A percentile compares a stretch with the other conserved stretches of the same genome.
These are phyloP conservation scores for Graphilbum ipis-grandicollis DNA, from an alignment of 2,329 filamentous ascomycete genomes.

Conservation along the genomic window DNA sequence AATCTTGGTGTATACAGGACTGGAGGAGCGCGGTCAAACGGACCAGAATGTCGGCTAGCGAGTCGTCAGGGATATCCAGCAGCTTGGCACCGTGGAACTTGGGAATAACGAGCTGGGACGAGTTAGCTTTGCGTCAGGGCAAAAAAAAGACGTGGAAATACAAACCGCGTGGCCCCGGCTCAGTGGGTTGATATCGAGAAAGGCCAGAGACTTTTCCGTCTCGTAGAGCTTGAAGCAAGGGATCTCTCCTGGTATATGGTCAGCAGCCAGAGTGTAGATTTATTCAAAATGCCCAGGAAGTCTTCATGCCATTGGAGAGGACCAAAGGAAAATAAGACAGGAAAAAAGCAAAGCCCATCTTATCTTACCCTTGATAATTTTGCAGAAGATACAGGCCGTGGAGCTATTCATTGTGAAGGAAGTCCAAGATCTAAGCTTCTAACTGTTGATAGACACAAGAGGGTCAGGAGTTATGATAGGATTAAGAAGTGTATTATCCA, in stretches of 20 bases:
- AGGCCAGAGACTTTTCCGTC: slow-evolving; percentile 81
- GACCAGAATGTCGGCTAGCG: slow-evolving; percentile 67
- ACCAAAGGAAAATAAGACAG: neutral
- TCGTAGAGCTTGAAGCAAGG: slow-evolving; percentile 94
- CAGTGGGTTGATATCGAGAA: slow-evolving; percentile 88
- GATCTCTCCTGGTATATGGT: slow-evolving; percentile 57
- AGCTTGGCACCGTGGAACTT: slow-evolving; percentile 90
- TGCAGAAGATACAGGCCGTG: slow-evolving; percentile 82
- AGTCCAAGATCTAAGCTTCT: neutral
- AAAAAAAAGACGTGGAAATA: slow-evolving; percentile 5
- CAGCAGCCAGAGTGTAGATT: too few species aligned
- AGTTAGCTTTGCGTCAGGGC: neutral
- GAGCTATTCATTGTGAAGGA: neutral
- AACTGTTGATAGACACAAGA: too few species aligned
- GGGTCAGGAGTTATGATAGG: too few species aligned
- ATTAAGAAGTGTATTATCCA: too few species aligned
- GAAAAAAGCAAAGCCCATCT: neutral
- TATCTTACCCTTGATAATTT: slow-evolving; percentile 72
- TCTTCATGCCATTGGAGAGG: neutral
- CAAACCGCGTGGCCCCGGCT: slow-evolving; percentile 77
- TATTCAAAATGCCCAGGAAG: neutral
- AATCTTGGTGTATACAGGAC: too few species aligned
- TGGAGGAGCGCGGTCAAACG: too few species aligned
- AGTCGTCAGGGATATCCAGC: slow-evolving; percentile 79
- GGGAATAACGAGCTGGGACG: slow-evolving; percentile 70